Base-by-base conservation (phyloP, 257 asterid species). In the Catharanthus roseus region DNA sequence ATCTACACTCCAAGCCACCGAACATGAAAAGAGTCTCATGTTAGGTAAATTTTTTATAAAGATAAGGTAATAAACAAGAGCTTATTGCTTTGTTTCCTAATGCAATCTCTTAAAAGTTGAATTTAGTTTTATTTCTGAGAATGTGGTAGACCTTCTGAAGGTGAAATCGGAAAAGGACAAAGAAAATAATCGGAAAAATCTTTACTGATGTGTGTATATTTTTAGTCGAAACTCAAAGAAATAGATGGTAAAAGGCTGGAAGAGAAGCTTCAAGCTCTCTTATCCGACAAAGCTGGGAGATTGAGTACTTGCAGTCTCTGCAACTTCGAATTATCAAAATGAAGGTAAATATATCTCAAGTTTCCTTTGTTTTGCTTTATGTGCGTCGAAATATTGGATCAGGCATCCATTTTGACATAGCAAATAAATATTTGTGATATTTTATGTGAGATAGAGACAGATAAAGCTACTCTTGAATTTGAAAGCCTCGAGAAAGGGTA, bases 401-500 rank as follows among this genome's bases (percentile, higher is more conserved):
- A 42, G 49, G n/a, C 12, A 21, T 26, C 26, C 29, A 15, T 45
- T 28, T 29, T 57, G 72, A 77, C 82, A 70, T 67, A 53, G 73
- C 96, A 95, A 98, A 90, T 95, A 66, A 90, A 86, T 80, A 95
- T 82, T 81, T 97, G 99, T 74, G 99, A 95, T 78, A 89, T 92
- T 75, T 80, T 95, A 66, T 95, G 99, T 65, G 97, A 87, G 79
- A 95, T 95, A 64, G 99, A 95, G 86, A 95, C 99, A 12, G 99
- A 95, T 84, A 95, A 95, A 83, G 99, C 99, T 75, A 95, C 99
- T 19, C 84, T 95, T 73, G 99, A 95, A 82, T 88, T 86, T 83
- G 99, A 95, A 81, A 73, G 90, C 80, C 97, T 90, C 50, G 99
- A 95, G 78, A 98, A 95, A 80, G 97, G 99, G 99, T 95, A 87